phyloP scores from a whole-genome alignment of 805 yeast genomes.

The Metschnikowia drakensbergensis region DNA sequence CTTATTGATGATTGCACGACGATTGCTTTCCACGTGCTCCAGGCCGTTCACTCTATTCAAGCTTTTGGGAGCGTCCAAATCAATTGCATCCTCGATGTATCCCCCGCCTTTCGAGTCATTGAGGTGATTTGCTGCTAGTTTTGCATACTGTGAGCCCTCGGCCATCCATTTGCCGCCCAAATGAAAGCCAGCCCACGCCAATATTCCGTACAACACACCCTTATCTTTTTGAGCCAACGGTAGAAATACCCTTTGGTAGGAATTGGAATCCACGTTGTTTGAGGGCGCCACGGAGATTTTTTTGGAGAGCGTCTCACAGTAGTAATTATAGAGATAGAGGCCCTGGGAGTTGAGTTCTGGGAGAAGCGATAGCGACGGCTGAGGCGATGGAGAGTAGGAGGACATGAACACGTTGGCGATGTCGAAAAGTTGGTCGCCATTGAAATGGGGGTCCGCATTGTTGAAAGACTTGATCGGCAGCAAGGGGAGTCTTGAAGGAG shows the following conservation, averaged over 20 bases:
- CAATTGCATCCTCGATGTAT: not conserved
- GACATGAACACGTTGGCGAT: slow-evolving; percentile 20
- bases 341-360: slow-evolving; percentile 20
- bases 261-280: slow-evolving; percentile 43
- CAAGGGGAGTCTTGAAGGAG: not conserved
- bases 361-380: slow-evolving; percentile 17
- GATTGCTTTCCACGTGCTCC: slow-evolving; percentile 13
- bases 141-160: slow-evolving; percentile 48
- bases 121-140: slow-evolving; percentile 44
- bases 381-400: slow-evolving; percentile 27
- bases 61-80: not conserved
- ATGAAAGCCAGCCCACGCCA: slow-evolving; percentile 57
- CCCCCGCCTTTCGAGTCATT: slow-evolving; percentile 8
- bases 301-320: slow-evolving; percentile 41
- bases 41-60: not conserved
- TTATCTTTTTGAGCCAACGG: slow-evolving; percentile 53
- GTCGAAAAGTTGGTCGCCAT: not conserved
- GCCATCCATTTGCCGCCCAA: slow-evolving; percentile 42
- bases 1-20: slow-evolving; percentile 39
- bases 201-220: slow-evolving; percentile 48
- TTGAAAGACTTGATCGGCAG: not conserved
- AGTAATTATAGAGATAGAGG: slow-evolving; percentile 43
- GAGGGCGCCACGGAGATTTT: slow-evolving; percentile 47
- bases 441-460: not conserved
- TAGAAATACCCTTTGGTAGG: slow-evolving; percentile 48